Conservation (phyloP, 1,284 basidiomycete species). For the Thecaphora frezii region DNA sequence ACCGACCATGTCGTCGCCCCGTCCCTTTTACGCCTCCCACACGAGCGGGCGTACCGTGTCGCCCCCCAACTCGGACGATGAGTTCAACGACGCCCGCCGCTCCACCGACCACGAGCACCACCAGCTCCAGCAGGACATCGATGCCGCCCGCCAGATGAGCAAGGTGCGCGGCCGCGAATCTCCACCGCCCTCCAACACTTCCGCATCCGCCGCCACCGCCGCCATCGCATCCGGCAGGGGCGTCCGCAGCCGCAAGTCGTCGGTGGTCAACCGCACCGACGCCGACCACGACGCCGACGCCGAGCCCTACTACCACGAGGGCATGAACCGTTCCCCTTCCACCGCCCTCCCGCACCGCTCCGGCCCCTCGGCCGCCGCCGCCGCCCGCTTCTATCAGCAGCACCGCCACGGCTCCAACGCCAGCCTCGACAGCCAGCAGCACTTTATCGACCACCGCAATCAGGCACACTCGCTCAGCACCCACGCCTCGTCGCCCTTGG, state of each 20-base stretch:
- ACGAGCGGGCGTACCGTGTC: slow-evolving; percentile 28
- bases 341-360: slow-evolving; percentile 18
- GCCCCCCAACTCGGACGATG: slow-evolving; percentile 10
- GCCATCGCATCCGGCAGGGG: not conserved
- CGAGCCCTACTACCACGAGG: slow-evolving; percentile 33
- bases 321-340: slow-evolving; percentile 19
- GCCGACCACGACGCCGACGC: slow-evolving; percentile 16
- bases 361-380: slow-evolving; percentile 18
- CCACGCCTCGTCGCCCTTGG: slow-evolving; percentile 44
- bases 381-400: slow-evolving; percentile 54
- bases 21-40: slow-evolving; percentile 26
- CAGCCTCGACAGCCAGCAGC: slow-evolving; percentile 51
- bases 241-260: not conserved
- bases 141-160: slow-evolving; percentile 56
- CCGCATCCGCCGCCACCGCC: not conserved
- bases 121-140: slow-evolving; percentile 54
- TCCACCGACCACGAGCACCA: slow-evolving; percentile 21
- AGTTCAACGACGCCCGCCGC: slow-evolving; percentile 9
- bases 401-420: slow-evolving; percentile 50
- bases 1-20: slow-evolving; percentile 28
- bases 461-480: slow-evolving; percentile 49
- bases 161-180: slow-evolving; percentile 37
- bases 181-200: slow-evolving; percentile 20
- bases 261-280: not conserved
- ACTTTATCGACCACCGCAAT: slow-evolving; percentile 58